phyloP scores from a whole-genome alignment of 352 stramenopile species.

The Phytophthora fragariae region DNA sequence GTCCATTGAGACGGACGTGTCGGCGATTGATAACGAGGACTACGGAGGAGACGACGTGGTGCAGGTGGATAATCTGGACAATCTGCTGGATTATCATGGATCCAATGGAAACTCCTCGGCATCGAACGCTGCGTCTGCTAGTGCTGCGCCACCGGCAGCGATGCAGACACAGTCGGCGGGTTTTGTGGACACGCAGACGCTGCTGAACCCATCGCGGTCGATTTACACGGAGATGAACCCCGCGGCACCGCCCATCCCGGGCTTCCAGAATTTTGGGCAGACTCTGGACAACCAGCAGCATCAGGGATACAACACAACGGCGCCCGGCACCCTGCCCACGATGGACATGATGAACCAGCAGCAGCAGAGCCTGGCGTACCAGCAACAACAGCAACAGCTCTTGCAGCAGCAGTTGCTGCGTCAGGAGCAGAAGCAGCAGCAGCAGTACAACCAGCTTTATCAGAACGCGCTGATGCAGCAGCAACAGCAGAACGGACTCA shows the following conservation, averaged over 20 bases:
- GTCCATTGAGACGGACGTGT: constrained; percentile 85
- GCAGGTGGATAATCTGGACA: constrained; percentile 87
- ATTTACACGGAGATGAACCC: constrained; percentile 59
- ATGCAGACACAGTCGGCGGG: constrained; percentile 30
- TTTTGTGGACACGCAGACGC: constrained; percentile 75
- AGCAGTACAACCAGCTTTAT: constrained; percentile 69
- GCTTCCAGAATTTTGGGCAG: constrained; percentile 47
- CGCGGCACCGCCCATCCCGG: constrained; percentile 7
- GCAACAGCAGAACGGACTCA: constrained; percentile 51
- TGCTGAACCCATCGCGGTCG: constrained; percentile 65
- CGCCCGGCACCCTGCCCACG: constrained; percentile 27
- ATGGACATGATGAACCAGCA: constrained; percentile 49
- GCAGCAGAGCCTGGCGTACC: constrained; percentile 52
- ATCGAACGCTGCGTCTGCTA: constrained; percentile 1
- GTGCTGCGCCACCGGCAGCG: not conserved
- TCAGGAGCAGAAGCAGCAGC: constrained; percentile 64
- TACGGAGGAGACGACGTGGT: constrained; percentile 85
- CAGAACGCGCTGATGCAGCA: constrained; percentile 58
- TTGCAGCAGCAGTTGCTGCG: constrained; percentile 66
- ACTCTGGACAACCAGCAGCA: constrained; percentile 37
- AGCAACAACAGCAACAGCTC: constrained; percentile 53
- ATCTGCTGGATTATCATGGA: constrained; percentile 81
- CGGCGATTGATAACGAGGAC: constrained; percentile 83
- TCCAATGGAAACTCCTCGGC: constrained; percentile 30
- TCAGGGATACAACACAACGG: constrained; percentile 36